Base-by-base conservation (phyloP, 1,139 yeast genomes). In the Blastobotrys capitulatus region DNA sequence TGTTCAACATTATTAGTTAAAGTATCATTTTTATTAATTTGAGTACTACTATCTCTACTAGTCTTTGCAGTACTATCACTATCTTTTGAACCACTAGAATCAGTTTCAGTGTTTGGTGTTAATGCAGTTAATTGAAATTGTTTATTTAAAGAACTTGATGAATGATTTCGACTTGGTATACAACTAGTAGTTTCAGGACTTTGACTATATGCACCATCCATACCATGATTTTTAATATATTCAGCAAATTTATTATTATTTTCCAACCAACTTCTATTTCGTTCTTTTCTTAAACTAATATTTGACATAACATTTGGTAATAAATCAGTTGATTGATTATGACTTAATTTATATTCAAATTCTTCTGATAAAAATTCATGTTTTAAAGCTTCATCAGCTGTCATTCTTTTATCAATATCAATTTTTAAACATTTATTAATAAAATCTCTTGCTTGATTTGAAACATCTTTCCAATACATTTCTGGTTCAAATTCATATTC, bases 401-500 rank as follows among this genome's bases (percentile, higher is more conserved):
- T 71, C 22, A 77, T 70, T 48, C 92, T 71, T 48, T 70, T 60
- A 0, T 53, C 54, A 0, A 78, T 73, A 55, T 80, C 77, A 5
- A 74, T 62, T 8, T 59, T 63, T 53, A 85, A 77, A 60, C 92
- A 85, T 31, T 65, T 59, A n/a, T 67, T 59, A 25, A 85, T 71
- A 58, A 85, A 83, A 53, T 79, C 79, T 63, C 77, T 76, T 32
- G 86, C 86, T 8, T 72, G 70, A 3, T 65, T 63, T 13, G 82
- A 74, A n/a, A 79, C 72, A 50, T 74, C 75, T 38, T 66, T 69
- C 83, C 86, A 81, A 60, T 79, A 78, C 57, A 77, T 80, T 15
- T 71, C 72, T 2, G 85, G 85, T 49, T 77, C 86, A 57, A 80
- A 81, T 49, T 73, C 70, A 57, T 75, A 83, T 54, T 83, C 86